These are phyloP conservation scores for Elongisporangium undulatum DNA, from an alignment of 352 stramenopile species.

Conservation along the genomic window DNA sequence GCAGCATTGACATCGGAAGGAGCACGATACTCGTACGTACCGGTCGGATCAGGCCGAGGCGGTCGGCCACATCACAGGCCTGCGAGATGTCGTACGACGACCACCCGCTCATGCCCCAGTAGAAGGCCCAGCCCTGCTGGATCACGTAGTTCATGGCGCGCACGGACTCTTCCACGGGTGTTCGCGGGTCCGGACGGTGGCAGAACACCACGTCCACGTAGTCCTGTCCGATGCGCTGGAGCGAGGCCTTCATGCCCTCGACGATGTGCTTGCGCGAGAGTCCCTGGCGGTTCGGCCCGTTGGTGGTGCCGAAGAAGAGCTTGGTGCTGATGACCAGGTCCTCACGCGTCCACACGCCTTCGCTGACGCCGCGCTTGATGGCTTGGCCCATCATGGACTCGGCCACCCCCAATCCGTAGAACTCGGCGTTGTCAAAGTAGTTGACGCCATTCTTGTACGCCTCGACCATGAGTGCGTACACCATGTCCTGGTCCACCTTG, in stretches of 20 bases:
- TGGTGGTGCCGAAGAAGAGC: conserved; percentile 27
- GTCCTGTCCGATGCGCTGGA: conserved; percentile 30
- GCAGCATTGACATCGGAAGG: conserved; percentile 19
- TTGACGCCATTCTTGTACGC: conserved; percentile 43
- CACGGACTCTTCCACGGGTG: conserved; percentile 52
- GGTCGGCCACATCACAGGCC: conserved; percentile 31
- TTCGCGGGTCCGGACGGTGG: conserved; percentile 40
- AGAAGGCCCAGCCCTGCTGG: conserved; percentile 27
- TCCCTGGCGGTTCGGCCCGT: conserved; percentile 14
- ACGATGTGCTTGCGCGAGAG: conserved; percentile 33
- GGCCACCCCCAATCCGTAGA: conserved; percentile 27
- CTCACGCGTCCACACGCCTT: conserved; percentile 22
- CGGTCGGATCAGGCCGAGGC: conserved; percentile 23
- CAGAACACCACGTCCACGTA: conserved; percentile 55
- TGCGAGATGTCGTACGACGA: conserved; percentile 40
- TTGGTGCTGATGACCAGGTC: conserved; percentile 51
- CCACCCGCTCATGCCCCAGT: conserved; percentile 57
- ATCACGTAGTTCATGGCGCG: conserved; percentile 57
- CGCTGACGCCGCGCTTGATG: conserved; percentile 25
- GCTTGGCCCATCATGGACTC: conserved; percentile 36
- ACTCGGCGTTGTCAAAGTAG: conserved; percentile 50
- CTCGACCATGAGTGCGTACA: conserved; percentile 28
- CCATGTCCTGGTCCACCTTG: conserved; percentile 19
- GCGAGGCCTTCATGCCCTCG: conserved; percentile 29
- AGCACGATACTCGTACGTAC: conserved; percentile 32